Evolutionary conservation across 805 yeast species (phyloP).

Genomic region (Metschnikowia noctiluminum): DNA sequence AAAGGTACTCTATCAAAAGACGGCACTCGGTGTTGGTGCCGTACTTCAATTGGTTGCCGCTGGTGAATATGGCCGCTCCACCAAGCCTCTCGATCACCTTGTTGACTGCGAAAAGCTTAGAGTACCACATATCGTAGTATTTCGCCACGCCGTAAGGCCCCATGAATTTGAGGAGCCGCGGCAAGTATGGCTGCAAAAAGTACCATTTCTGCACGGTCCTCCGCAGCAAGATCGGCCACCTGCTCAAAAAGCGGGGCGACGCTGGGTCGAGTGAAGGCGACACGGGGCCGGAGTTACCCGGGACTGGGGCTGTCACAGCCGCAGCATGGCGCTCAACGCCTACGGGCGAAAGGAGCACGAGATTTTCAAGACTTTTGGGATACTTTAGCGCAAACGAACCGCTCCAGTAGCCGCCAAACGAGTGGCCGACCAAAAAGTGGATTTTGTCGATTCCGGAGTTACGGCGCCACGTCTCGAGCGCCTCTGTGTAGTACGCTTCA

Average conservation of each 20-base stretch:
- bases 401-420: constrained; percentile 75
- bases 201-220: constrained; percentile 34
- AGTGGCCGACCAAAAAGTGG: constrained; percentile 67
- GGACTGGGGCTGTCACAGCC: constrained; percentile 44
- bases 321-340: constrained; percentile 72
- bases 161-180: constrained; percentile 44
- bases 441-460: constrained; percentile 48
- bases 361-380: constrained; percentile 50
- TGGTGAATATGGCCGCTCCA: constrained; percentile 23
- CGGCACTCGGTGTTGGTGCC: constrained; percentile 38
- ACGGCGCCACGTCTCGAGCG: constrained; percentile 64
- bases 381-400: constrained; percentile 58
- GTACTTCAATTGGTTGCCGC: constrained; percentile 30
- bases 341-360: constrained; percentile 69
- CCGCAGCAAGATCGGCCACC: constrained; percentile 41
- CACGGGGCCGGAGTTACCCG: background rate
- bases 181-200: constrained; percentile 42
- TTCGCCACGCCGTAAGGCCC: constrained; percentile 41
- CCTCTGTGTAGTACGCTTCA: constrained; percentile 54
- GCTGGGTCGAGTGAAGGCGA: constrained; percentile 43
- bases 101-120: constrained; percentile 39
- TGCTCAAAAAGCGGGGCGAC: constrained; percentile 43
- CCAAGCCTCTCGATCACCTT: constrained; percentile 31
- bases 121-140: constrained; percentile 41
- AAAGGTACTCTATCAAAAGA: constrained; percentile 39